Percentiles rank a stretch among this genome's conserved stretches.
These are phyloP conservation scores for Verticillium nonalfalfae DNA, from an alignment of 2,329 filamentous ascomycete species.

Conservation along the genomic window DNA sequence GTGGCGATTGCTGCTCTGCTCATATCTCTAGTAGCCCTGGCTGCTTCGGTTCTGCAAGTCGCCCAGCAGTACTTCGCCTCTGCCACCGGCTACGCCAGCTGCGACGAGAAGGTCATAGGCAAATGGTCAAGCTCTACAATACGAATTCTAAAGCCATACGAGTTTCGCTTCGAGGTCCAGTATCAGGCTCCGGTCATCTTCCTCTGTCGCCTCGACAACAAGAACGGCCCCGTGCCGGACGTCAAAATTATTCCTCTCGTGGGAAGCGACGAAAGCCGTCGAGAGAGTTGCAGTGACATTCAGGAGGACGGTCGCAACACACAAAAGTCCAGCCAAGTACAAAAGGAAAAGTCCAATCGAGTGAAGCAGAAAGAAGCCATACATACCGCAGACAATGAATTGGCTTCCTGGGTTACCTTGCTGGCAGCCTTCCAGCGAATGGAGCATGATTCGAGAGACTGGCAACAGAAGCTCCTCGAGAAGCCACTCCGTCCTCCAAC, in stretches of 20 bases:
- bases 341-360: background rate
- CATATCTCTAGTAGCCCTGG: slow-evolving; percentile 38
- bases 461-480: slow-evolving; percentile 28
- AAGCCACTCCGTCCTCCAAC: background rate
- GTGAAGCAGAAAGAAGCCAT: slow-evolving; percentile 25
- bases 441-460: slow-evolving; percentile 39
- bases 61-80: slow-evolving; percentile 44
- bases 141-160: slow-evolving; percentile 30
- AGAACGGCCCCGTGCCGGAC: slow-evolving; percentile 24
- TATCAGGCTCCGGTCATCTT: slow-evolving; percentile 46
- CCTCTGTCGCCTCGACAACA: slow-evolving; percentile 35
- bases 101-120: slow-evolving; percentile 40
- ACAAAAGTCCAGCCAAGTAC: background rate
- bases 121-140: slow-evolving; percentile 34
- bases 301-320: slow-evolving; percentile 17
- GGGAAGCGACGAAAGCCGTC: slow-evolving; percentile 28
- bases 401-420: slow-evolving; percentile 47
- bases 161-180: slow-evolving; percentile 42
- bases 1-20: slow-evolving; percentile 38
- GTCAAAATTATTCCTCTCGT: slow-evolving; percentile 27
- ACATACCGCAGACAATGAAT: slow-evolving; percentile 50
- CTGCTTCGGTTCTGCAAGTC: slow-evolving; percentile 39
- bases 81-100: slow-evolving; percentile 41
- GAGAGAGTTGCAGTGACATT: slow-evolving; percentile 23
- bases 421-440: slow-evolving; percentile 43